Conservation (phyloP, 257 asterid species). For the Leptodermis oblonga region DNA sequence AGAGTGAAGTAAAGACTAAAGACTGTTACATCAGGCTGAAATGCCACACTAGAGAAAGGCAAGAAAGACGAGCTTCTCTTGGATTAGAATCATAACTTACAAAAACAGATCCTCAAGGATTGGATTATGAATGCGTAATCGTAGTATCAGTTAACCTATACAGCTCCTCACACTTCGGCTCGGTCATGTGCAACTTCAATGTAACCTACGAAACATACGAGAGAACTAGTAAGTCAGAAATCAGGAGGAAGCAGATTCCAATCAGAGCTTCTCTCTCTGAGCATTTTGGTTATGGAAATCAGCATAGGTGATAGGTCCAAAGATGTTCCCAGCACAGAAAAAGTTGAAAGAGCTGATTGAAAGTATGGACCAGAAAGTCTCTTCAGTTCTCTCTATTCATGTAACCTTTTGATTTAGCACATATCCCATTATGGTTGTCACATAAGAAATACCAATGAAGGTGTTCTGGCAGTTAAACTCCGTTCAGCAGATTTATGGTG, state of each 20-base stretch:
- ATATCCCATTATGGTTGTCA: not conserved
- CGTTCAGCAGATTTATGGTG: not conserved
- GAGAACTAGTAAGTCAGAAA: not conserved
- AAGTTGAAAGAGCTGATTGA: not conserved
- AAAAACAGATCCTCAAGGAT: not conserved
- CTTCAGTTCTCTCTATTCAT: too few species aligned
- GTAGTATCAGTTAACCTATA: constrained; percentile 32
- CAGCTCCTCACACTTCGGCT: constrained; percentile 54
- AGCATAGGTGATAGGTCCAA: not conserved
- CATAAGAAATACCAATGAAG: not conserved
- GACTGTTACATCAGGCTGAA: not conserved
- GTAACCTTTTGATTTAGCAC: not conserved
- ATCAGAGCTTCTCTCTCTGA: not conserved
- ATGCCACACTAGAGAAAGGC: constrained; percentile 1
- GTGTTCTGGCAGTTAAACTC: not conserved
- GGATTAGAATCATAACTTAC: not conserved
- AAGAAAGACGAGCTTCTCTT: not conserved
- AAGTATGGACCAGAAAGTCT: not conserved
- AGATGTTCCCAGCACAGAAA: not conserved
- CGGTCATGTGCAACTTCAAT: constrained; percentile 51
- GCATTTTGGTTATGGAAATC: not conserved
- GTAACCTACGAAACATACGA: constrained; percentile 53
- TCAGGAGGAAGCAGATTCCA: not conserved
- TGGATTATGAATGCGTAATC: constrained; percentile 41
- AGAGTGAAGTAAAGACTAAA: too few species aligned